A percentile compares a stretch with the other conserved stretches of the same genome.
phyloP scores from a whole-genome alignment of 2,329 filamentous ascomycete species.

The Pezicula radicicola region DNA sequence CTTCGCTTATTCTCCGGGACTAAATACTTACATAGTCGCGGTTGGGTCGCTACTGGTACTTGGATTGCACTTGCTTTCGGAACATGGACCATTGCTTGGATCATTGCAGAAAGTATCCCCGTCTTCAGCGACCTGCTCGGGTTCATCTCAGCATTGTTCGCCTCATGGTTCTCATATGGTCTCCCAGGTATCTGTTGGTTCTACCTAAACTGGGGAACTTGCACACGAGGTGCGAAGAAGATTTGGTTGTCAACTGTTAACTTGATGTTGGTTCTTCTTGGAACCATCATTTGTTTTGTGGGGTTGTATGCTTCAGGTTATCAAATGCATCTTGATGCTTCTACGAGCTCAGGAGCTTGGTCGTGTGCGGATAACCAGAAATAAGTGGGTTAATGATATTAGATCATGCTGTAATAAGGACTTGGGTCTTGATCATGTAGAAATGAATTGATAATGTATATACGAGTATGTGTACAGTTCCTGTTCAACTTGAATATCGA shows the following conservation, averaged over 20 bases:
- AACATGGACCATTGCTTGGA: constrained; percentile 60
- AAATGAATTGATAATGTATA: too few species aligned
- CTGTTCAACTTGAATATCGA: too few species aligned
- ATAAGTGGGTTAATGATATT: neutral
- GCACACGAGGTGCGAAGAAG: constrained; percentile 13
- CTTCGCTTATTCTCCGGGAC: constrained; percentile 59
- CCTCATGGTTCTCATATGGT: constrained; percentile 63
- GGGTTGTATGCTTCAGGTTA: constrained; percentile 10
- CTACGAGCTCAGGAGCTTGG: neutral
- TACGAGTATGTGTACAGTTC: too few species aligned
- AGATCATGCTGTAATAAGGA: too few species aligned
- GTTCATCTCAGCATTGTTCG: constrained; percentile 60
- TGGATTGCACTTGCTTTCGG: constrained; percentile 56
- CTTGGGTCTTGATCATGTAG: too few species aligned
- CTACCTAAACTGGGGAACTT: constrained; percentile 41
- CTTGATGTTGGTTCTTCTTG: constrained; percentile 7
- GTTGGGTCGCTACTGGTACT: constrained; percentile 44
- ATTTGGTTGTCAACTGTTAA: constrained; percentile 8
- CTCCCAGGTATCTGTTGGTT: constrained; percentile 46
- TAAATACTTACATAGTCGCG: constrained; percentile 49
- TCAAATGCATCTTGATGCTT: constrained; percentile 1
- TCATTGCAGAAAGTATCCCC: constrained; percentile 67
- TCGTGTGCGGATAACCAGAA: neutral
- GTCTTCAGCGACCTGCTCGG: constrained; percentile 64
- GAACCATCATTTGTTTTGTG: constrained; percentile 9